Base-by-base conservation (phyloP, 345 rosid genomes). In the Sonneratia caseolaris region DNA sequence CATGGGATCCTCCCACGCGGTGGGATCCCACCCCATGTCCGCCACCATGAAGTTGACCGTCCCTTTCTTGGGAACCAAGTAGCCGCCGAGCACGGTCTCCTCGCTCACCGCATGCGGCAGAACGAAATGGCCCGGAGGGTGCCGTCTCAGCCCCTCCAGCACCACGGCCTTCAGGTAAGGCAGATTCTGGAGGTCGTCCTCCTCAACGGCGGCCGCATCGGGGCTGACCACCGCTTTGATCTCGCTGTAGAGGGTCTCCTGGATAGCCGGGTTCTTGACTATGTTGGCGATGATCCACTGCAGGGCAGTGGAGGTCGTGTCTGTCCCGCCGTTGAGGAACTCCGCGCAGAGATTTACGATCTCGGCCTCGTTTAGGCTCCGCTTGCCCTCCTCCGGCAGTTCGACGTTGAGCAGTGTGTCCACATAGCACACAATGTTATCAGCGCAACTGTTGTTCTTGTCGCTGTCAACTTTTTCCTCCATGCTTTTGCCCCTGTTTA, bases 1-100 rank as follows among this genome's bases (percentile, higher is more conserved):
- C 76, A 68, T 55, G 5, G 72, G 72, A 37, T 68, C 72, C 59
- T 74, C 68, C 76, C 72, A 68, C 59, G 56, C 68, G 43, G 43
- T 43, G 3, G 76, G 48, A 57, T 68, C 59, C 72, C 51, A 43
- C 27, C 72, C 76, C 47, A 74, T 74, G 57, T 55, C 57, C 10
- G 68, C 76, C 15, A 68, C 71, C 76, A 56, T 68, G 76, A 73
- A 73, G 71, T 73, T 73, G n/a, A 73, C 38, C 37, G 4, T 37
- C 37, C 71, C 71, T n/a, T 42, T 55, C 55, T 55, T 73, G 0
- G 71, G 66, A 37, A 73, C 68, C 42, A 27, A 5, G 56, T 51
- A 73, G 22, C 71, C 71, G 27, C 64, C 38, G 24, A 73, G 65
- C 70, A 49, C 76, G 19, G 38, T 38, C 32, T 73, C 76, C 66